A percentile compares a stretch with the other conserved stretches of the same genome.
phyloP scores from a whole-genome alignment of 176 grass and related monocot species.

The Tillandsia leiboldiana region DNA sequence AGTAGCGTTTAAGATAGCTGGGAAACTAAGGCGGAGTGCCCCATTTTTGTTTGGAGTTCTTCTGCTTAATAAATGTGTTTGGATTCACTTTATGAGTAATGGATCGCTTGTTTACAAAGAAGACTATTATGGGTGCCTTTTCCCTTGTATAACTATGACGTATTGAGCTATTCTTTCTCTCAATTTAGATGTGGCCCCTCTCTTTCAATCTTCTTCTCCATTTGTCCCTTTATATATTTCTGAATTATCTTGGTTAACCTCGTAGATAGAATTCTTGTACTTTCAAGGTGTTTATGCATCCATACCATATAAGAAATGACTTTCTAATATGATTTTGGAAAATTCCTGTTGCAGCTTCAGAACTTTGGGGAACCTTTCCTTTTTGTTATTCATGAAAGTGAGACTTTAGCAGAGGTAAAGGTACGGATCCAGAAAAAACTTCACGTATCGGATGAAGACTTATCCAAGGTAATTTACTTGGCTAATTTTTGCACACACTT shows the following conservation, averaged over 20 bases:
- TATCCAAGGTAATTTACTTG: conserved; percentile 57
- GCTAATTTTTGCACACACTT: too few species aligned
- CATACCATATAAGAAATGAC: neutral
- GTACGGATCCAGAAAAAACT: conserved; percentile 78
- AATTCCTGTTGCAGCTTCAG: conserved; percentile 48
- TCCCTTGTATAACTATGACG: too few species aligned
- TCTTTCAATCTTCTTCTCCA: too few species aligned
- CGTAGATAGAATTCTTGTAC: neutral
- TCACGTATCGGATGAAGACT: conserved; percentile 56
- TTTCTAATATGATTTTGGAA: neutral
- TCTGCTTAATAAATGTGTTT: neutral
- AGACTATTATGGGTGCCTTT: too few species aligned
- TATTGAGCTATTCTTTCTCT: too few species aligned
- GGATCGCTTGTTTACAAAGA: too few species aligned
- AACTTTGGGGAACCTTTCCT: conserved; percentile 96
- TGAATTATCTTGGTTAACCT: neutral
- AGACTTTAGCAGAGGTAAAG: conserved; percentile 75
- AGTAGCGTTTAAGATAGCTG: conserved; percentile 10
- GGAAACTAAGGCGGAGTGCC: neutral
- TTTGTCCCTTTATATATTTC: neutral
- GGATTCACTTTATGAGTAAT: neutral
- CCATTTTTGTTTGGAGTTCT: neutral
- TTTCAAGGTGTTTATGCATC: neutral
- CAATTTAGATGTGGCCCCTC: too few species aligned
- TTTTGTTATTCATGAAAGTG: conserved; percentile 66